Conservation (phyloP, 1,284 basidiomycete species). For the Farysia itapuensis region DNA sequence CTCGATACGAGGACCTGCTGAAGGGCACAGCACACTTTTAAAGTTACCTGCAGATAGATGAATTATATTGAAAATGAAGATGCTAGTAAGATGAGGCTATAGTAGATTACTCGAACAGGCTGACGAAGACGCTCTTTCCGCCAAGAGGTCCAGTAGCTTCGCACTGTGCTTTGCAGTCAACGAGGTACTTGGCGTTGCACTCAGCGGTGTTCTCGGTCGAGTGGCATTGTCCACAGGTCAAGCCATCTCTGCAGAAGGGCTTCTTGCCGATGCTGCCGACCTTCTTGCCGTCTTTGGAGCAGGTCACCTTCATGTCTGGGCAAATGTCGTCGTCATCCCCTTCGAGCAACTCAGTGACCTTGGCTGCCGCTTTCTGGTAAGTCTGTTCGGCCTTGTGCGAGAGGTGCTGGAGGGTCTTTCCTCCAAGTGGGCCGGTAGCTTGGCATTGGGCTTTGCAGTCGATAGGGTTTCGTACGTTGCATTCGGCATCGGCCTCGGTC, state of each 20-base stretch:
- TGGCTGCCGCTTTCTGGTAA: not conserved
- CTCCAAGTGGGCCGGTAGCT: not conserved
- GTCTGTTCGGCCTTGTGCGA: not conserved
- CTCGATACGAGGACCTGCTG: slow-evolving; percentile 44
- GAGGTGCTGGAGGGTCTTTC: not conserved
- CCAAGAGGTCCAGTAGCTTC: slow-evolving; percentile 39
- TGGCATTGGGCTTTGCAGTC: not conserved
- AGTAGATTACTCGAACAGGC: slow-evolving; percentile 25
- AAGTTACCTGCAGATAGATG: too few relatives aligned
- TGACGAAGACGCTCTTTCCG: slow-evolving; percentile 26
- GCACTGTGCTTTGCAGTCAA: slow-evolving; percentile 36
- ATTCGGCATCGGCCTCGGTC: not conserved
- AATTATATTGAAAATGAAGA: too few relatives aligned
- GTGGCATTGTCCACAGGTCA: slow-evolving; percentile 29
- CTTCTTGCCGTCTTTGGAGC: slow-evolving; percentile 28
- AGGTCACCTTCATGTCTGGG: slow-evolving; percentile 37
- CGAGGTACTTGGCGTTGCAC: slow-evolving; percentile 32
- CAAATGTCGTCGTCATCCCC: slow-evolving; percentile 38
- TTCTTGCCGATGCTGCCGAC: slow-evolving; percentile 40
- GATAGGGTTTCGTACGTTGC: not conserved
- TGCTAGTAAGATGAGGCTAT: too few relatives aligned
- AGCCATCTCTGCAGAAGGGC: slow-evolving; percentile 31
- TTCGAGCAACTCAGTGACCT: not conserved
- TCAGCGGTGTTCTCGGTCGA: slow-evolving; percentile 37
- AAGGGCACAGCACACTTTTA: slow-evolving; percentile 18